A percentile compares a stretch with the other conserved stretches of the same genome.
Conservation (phyloP, 148 eudicot species). For the Heliosperma pusillum region DNA sequence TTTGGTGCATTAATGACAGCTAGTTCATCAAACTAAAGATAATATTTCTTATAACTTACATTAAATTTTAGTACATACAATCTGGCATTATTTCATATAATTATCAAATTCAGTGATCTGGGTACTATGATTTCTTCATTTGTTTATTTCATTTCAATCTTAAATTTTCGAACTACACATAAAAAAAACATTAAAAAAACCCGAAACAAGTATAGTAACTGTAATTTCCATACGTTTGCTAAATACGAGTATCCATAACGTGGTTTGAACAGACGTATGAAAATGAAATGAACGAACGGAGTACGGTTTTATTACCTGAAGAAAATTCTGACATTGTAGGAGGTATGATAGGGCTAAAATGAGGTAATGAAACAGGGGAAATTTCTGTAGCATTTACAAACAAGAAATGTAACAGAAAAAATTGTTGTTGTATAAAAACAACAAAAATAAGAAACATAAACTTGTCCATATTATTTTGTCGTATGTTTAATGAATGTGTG, state of each 20-base stretch:
- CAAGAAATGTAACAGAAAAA: conserved; percentile 15
- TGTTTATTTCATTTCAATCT: background rate
- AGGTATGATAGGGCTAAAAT: conserved; percentile 26
- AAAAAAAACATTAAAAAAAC: no score
- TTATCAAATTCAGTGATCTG: conserved; percentile 24
- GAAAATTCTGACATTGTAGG: conserved; percentile 43
- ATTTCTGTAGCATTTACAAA: conserved; percentile 28
- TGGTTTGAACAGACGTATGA: no score
- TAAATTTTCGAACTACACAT: background rate
- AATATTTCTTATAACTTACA: conserved; percentile 14
- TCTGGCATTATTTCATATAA: conserved; percentile 4
- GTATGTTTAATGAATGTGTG: background rate
- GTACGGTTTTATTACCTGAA: conserved; percentile 31
- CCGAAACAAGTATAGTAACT: no score
- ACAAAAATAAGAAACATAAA: conserved; percentile 17
- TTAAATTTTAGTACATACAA: conserved; percentile 16
- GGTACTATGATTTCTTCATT: background rate
- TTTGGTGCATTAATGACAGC: conserved; percentile 1
- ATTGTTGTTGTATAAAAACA: conserved; percentile 29
- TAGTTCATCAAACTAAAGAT: conserved; percentile 15
- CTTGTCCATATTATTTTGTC: conserved; percentile 12
- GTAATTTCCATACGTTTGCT: no score
- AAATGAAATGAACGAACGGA: background rate
- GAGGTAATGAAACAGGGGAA: conserved; percentile 30
- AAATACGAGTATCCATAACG: no score